Evolutionary conservation across 306 rosid genomes (phyloP).

Genomic region (Lathyrus oleraceus): DNA sequence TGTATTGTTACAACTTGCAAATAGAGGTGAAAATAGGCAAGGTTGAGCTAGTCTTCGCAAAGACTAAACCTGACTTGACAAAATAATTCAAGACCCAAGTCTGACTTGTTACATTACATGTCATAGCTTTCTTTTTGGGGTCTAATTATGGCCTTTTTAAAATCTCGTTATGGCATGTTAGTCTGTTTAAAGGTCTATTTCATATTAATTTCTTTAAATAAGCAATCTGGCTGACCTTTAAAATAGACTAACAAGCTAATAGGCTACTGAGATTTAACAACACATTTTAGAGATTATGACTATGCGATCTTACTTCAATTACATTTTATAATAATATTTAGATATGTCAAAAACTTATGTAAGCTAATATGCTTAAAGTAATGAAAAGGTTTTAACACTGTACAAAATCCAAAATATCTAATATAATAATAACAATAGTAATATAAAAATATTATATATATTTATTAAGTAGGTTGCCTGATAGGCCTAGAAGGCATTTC

Average conservation of each 20-base stretch:
- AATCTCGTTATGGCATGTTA: background rate
- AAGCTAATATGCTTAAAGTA: background rate
- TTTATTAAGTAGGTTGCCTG: background rate
- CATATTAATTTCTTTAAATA: too few relatives aligned
- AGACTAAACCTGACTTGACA: background rate
- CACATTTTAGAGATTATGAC: background rate
- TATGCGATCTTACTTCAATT: background rate
- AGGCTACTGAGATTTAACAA: background rate
- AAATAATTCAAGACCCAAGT: background rate
- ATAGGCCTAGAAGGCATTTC: background rate
- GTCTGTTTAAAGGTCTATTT: background rate
- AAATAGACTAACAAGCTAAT: background rate
- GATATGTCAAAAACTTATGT: background rate
- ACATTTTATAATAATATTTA: background rate
- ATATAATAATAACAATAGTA: background rate
- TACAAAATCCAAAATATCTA: background rate
- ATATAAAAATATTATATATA: background rate
- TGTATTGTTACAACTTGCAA: conserved; percentile 1
- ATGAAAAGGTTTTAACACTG: background rate
- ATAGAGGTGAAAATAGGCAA: background rate
- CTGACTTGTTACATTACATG: background rate
- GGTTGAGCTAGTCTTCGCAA: background rate
- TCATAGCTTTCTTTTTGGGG: background rate
- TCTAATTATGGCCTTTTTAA: background rate
- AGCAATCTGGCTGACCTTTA: background rate